These are phyloP conservation scores for Lathyrus aphaca DNA, from an alignment of 306 rosid species.

Conservation along the genomic window DNA sequence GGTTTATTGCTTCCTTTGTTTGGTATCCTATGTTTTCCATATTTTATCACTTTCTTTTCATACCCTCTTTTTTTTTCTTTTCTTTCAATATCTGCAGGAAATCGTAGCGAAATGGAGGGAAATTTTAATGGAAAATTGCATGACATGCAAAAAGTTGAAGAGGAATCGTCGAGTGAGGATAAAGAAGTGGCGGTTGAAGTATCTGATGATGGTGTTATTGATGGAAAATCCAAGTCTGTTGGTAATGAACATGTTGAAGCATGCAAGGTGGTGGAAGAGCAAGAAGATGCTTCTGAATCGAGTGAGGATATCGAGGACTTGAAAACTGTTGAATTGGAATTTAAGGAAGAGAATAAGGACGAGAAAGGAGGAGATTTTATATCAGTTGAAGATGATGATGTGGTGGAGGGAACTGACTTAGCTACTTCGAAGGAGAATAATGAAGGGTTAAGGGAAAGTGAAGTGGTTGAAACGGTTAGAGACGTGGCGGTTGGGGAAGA, in stretches of 20 bases:
- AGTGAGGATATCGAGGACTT: constrained; percentile 4
- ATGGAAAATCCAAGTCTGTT: constrained; percentile 8
- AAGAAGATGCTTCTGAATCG: constrained; percentile 31
- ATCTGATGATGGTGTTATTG: not conserved
- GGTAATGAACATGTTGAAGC: constrained; percentile 32
- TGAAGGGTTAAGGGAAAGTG: constrained; percentile 33
- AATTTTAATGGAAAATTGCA: constrained; percentile 44
- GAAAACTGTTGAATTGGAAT: constrained; percentile 30
- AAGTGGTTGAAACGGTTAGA: constrained; percentile 37
- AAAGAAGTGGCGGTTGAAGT: constrained; percentile 38
- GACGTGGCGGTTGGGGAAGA: constrained; percentile 24
- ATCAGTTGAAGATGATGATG: constrained; percentile 15
- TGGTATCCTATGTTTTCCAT: constrained; percentile 22
- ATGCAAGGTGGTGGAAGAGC: constrained; percentile 18
- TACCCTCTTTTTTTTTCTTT: not conserved
- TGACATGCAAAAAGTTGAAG: constrained; percentile 41
- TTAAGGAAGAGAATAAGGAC: constrained; percentile 30
- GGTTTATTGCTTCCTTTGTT: not conserved
- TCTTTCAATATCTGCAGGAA: constrained; percentile 9
- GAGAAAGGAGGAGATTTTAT: constrained; percentile 18
- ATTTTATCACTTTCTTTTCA: constrained; percentile 1
- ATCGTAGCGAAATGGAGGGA: constrained; percentile 50
- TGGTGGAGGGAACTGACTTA: constrained; percentile 6
- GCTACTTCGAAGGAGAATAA: constrained; percentile 23
- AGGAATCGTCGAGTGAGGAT: constrained; percentile 30